Evolutionary conservation across 2,329 filamentous ascomycete species (phyloP).

Genomic region (Arachnomyces sp.): DNA sequence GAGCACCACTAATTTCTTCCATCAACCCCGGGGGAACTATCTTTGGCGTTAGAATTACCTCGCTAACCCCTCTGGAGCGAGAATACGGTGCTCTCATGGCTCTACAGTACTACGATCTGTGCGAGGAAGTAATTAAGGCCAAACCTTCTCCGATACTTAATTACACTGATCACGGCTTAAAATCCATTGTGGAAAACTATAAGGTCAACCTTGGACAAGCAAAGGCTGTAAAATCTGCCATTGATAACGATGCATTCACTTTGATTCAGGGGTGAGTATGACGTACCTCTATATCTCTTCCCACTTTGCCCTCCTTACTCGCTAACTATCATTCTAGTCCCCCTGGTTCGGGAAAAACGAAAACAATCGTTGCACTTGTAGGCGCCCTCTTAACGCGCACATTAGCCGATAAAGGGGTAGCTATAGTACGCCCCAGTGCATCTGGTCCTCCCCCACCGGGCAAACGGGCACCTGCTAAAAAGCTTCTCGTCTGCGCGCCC

Average conservation of each 20-base stretch:
- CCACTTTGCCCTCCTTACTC: not conserved
- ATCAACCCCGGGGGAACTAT: constrained; percentile 65
- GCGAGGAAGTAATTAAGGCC: constrained; percentile 81
- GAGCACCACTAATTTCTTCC: constrained; percentile 54
- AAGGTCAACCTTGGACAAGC: constrained; percentile 82
- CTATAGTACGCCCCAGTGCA: constrained; percentile 35
- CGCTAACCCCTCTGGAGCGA: constrained; percentile 88
- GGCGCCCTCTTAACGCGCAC: constrained; percentile 67
- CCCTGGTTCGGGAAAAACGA: constrained; percentile 95
- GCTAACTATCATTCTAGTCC: constrained; percentile 48
- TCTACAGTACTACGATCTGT: constrained; percentile 90
- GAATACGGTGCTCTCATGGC: constrained; percentile 90
- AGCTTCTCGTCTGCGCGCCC: constrained; percentile 91
- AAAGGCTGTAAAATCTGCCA: constrained; percentile 80
- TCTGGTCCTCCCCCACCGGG: constrained; percentile 26
- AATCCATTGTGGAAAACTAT: constrained; percentile 66
- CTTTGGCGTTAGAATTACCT: constrained; percentile 75
- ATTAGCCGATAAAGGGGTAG: constrained; percentile 44
- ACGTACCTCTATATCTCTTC: constrained; percentile 5
- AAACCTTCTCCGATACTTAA: constrained; percentile 82
- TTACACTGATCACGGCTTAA: constrained; percentile 67
- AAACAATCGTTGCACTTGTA: constrained; percentile 94
- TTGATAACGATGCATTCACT: constrained; percentile 95
- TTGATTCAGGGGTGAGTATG: constrained; percentile 71
- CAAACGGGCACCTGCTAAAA: constrained; percentile 53